These are phyloP conservation scores for Jasminum sambac DNA, from an alignment of 257 asterid genomes.

Conservation along the genomic window DNA sequence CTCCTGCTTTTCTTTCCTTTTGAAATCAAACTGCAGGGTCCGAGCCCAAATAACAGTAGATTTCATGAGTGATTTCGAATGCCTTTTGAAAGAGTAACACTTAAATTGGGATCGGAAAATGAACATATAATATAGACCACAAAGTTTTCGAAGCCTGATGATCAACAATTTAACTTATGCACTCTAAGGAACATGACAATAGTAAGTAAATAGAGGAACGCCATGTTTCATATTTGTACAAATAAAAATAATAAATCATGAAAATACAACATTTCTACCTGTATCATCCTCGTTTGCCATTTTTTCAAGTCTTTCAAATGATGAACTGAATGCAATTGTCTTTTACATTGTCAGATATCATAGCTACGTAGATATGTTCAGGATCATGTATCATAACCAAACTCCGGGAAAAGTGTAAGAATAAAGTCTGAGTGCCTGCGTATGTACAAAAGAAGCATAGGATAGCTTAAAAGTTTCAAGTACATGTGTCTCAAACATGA, in stretches of 20 bases:
- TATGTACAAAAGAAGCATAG: not conserved
- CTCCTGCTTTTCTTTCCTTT: conserved; percentile 6
- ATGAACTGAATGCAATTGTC: conserved; percentile 47
- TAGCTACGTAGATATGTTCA: conserved; percentile 23
- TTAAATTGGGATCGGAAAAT: not conserved
- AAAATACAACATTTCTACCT: conserved; percentile 43
- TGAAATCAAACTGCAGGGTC: conserved; percentile 8
- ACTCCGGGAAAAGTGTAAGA: not conserved
- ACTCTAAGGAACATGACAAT: not conserved
- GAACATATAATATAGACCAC: not conserved
- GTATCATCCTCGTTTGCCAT: conserved; percentile 43
- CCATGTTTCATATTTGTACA: not conserved
- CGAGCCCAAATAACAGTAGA: conserved; percentile 1
- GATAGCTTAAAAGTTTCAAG: not conserved
- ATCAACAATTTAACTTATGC: conserved; percentile 3
- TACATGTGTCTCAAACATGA: not conserved
- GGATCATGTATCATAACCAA: not conserved
- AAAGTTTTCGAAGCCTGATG: not conserved
- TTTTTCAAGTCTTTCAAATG: conserved; percentile 47
- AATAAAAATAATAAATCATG: conserved; percentile 16
- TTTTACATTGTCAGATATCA: conserved; percentile 59
- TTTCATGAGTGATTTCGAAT: conserved; percentile 10
- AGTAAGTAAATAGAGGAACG: not conserved
- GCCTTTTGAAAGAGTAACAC: conserved; percentile 16
- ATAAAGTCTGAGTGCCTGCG: not conserved